Base-by-base conservation (phyloP, 139 green algal species). In the Chlorella sp. region DNA sequence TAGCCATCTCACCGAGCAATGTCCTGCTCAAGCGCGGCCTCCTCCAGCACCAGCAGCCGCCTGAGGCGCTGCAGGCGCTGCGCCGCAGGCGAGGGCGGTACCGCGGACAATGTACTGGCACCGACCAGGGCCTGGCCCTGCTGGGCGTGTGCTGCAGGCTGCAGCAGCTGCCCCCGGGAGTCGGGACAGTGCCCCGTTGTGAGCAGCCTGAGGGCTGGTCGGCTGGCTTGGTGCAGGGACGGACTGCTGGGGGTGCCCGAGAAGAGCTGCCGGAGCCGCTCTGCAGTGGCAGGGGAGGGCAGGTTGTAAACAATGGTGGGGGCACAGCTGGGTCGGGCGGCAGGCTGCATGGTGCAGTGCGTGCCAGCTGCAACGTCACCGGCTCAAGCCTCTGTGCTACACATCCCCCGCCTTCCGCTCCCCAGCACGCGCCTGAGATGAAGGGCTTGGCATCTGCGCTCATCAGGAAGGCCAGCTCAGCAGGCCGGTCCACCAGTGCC, bases 11-110 rank as follows among this genome's bases (percentile, higher is more conserved):
- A 82, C 79, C 87, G 67, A 38, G 70, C 78, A 11, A 90, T 85
- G 34, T 91, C 83, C 16, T 74, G 40, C 54, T 92, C 81, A 81
- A 90, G 82, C 28, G 84, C 79, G 7, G 72, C 56, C 73, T 92
- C 87, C 73, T 92, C 89, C 43, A 92, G 54, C 2, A 65, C 22
- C 54, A 92, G 69, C 83, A 92, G 76, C 28, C 89, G 73, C 8
- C 46, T 70, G 22, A 81, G 64, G 7, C 65, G 51, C 67, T 65
- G 87, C 62, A 89, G 76, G 26, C 72, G 76, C 38, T 38, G 58
- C 28, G 22, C 76, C 5, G 51, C 51, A 26, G 41, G 72, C 38
- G 72, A 28, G 38, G 44, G 22, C 1, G 68, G 58, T 20, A 40
- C 68, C 30, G 1, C 4, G 22, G 2, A 40, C 40, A 34, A 0